Evolutionary conservation across 257 asterid genomes (phyloP), one percentile per base, ranked within the genome.

Genomic region (Mentha longifolia): DNA sequence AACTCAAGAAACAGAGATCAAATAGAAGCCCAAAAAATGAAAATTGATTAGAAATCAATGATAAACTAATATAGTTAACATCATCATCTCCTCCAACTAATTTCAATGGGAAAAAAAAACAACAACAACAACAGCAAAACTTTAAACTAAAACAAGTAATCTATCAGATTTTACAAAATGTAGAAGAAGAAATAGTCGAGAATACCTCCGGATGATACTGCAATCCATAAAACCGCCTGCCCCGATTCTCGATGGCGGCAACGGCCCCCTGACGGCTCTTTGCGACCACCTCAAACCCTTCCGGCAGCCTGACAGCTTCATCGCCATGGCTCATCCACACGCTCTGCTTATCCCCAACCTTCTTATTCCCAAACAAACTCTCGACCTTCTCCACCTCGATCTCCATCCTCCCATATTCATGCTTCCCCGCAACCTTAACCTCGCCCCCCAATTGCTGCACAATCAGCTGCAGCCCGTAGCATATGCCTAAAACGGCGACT

Each of bases 241-340:
- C 78, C 22, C 61, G 78, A 79, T 88, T 81, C 85, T 87, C 92
- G 37, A 92, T 76, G 0, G 95, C 98, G 3, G 98, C 99, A 35
- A 95, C 87, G 0, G 82, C 79, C 42, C 98, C 99, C 79, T 95
- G 99, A 45, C 62, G 77, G 76, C 99, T 94, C 84, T 95, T 82
- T 1, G 92, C 95, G 72, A 88, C 95, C 16, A 94, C 92, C 54
- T 85, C 88, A 63, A 94, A 94, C 73, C 99, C 99, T 12, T 86
- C 87, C 3, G 98, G 99, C 85, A 94, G 68, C 71, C 41, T 89
- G 72, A 84, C 96, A 5, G 97, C 97, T 81, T 92, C 98, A 12
- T 95, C 99, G 2, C 99, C 98, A 41, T 95, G 99, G 71, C 99
- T 95, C 99, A 95, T 95, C 99, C 99, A 95, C 77, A 92, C 98